Percentiles rank a stretch among this genome's conserved stretches.
These are phyloP conservation scores for Lumnitzera racemosa DNA, from an alignment of 345 rosid genomes.

Conservation along the genomic window DNA sequence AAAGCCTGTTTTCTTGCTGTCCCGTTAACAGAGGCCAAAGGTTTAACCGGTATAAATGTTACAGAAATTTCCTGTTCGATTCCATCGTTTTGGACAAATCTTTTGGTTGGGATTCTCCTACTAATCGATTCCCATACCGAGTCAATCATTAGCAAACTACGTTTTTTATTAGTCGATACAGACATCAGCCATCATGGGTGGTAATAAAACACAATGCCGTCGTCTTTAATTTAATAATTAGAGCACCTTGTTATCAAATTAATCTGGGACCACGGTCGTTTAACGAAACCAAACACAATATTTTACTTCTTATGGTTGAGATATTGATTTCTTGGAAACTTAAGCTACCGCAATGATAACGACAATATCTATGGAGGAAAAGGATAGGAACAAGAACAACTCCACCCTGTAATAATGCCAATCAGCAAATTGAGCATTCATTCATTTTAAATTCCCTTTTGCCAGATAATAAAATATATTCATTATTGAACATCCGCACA, in stretches of 20 bases:
- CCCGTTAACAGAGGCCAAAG: no score
- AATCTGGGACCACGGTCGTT: slow-evolving; percentile 4
- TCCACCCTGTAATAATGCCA: no score
- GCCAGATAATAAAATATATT: neutral
- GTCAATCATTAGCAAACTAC: slow-evolving; percentile 13
- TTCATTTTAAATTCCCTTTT: no score
- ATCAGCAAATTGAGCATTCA: no score
- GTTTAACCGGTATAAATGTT: no score
- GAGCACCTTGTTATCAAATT: neutral
- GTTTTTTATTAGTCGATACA: slow-evolving; percentile 2
- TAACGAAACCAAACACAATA: neutral
- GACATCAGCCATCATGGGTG: slow-evolving; percentile 7
- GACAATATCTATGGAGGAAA: no score
- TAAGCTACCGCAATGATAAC: no score
- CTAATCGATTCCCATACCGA: slow-evolving; percentile 5
- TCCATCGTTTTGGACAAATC: slow-evolving; percentile 1
- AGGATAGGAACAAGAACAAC: no score
- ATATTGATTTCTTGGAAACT: no score
- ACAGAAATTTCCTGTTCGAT: neutral
- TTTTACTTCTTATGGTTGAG: no score
- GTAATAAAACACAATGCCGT: slow-evolving; percentile 8
- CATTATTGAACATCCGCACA: neutral
- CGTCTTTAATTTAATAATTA: neutral
- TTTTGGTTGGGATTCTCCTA: slow-evolving; percentile 10
- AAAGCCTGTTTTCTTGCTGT: no score